A percentile compares a stretch with the other conserved stretches of the same genome.
These are phyloP conservation scores for Intubia oerlemansii DNA, from an alignment of 2,329 filamentous ascomycete genomes.

Conservation along the genomic window DNA sequence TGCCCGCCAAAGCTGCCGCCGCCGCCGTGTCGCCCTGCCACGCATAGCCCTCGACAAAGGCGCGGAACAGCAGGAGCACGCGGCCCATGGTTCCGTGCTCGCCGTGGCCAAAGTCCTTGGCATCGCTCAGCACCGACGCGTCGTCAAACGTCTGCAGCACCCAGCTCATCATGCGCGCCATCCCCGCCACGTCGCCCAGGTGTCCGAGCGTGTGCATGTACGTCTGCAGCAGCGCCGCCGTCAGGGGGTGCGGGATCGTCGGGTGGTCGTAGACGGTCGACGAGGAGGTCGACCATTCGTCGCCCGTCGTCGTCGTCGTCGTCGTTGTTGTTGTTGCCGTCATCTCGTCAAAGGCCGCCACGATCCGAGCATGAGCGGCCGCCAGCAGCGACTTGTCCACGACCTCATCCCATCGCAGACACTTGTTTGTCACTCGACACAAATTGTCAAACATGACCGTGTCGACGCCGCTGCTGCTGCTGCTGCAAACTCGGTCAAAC, in stretches of 20 bases:
- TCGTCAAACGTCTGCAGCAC: constrained; percentile 25
- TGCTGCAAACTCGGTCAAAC: no score
- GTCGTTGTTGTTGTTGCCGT: constrained; percentile 6
- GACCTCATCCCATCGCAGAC: constrained; percentile 2
- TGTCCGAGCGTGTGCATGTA: constrained; percentile 44
- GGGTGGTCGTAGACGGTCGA: constrained; percentile 1
- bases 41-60: constrained; percentile 20
- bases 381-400: constrained; percentile 5
- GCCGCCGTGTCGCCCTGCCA: no score
- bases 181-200: constrained; percentile 34
- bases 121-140: constrained; percentile 14
- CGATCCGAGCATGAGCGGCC: constrained; percentile 6
- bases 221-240: constrained; percentile 26
- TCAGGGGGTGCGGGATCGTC: constrained; percentile 19
- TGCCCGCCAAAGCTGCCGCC: no score
- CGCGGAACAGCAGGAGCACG: constrained; percentile 19
- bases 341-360: constrained; percentile 9
- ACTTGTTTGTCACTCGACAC: constrained; percentile 8
- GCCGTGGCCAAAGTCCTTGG: constrained; percentile 15
- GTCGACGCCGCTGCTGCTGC: no score
- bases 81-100: constrained; percentile 13
- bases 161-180: constrained; percentile 37
- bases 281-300: constrained; percentile 4
- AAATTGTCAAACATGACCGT: constrained; percentile 14
- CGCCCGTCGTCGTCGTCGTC: no score